phyloP scores from a whole-genome alignment of 371 early-diverging fungal genomes.

The Lichtheimia corymbifera region DNA sequence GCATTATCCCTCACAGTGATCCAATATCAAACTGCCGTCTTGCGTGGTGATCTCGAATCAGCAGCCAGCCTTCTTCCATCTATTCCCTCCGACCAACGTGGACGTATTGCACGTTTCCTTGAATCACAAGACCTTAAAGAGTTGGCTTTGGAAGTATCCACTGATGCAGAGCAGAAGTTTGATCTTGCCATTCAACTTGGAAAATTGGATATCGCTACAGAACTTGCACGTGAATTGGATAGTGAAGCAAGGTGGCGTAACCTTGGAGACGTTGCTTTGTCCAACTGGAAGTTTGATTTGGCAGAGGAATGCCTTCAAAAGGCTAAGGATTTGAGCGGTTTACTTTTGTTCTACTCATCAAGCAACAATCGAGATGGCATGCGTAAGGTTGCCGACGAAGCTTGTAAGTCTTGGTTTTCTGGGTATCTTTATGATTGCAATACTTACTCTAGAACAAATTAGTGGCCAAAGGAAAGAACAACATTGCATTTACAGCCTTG shows the following conservation, averaged over 20 bases:
- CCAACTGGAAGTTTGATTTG: slow-evolving; percentile 83
- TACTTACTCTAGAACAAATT: background rate
- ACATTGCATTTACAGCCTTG: slow-evolving; percentile 88
- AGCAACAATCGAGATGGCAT: slow-evolving; percentile 82
- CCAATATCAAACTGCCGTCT: slow-evolving; percentile 94
- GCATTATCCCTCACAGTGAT: slow-evolving; percentile 90
- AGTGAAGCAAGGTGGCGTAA: slow-evolving; percentile 89
- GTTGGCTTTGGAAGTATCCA: slow-evolving; percentile 89
- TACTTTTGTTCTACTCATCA: slow-evolving; percentile 88
- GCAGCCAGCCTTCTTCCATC: slow-evolving; percentile 80
- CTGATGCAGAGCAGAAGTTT: slow-evolving; percentile 93
- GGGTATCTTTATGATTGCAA: background rate
- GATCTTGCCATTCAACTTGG: slow-evolving; percentile 90
- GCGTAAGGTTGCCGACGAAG: slow-evolving; percentile 70
- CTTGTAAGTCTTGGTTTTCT: slow-evolving; percentile 46
- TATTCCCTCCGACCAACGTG: slow-evolving; percentile 85
- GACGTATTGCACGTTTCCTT: slow-evolving; percentile 92
- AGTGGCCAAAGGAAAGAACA: slow-evolving; percentile 78
- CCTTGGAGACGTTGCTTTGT: slow-evolving; percentile 89
- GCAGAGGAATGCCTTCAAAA: slow-evolving; percentile 89
- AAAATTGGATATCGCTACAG: slow-evolving; percentile 80
- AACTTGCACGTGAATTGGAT: slow-evolving; percentile 82
- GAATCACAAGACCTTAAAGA: slow-evolving; percentile 91
- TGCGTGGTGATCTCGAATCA: slow-evolving; percentile 86
- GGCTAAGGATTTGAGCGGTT: slow-evolving; percentile 87